Conservation (phyloP, 805 yeast species). For the Zygosaccharomyces pseudorouxii region DNA sequence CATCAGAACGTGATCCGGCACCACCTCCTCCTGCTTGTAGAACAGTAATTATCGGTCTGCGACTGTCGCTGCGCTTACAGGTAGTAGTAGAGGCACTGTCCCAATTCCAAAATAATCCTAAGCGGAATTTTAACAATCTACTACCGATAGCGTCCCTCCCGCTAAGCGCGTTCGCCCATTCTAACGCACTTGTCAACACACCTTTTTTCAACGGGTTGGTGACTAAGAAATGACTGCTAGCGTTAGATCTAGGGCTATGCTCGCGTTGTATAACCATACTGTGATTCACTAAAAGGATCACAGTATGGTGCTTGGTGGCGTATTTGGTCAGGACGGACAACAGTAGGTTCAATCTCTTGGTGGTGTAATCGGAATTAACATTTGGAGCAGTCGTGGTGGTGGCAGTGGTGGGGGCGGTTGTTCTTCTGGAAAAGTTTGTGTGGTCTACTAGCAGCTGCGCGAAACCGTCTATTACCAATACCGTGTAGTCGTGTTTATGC, state of each 20-base stretch:
- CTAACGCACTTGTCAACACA: not conserved
- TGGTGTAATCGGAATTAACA: not conserved
- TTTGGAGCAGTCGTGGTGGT: not conserved
- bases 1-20: too few relatives aligned
- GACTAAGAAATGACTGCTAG: not conserved
- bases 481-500: constrained; percentile 10
- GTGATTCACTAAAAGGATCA: not conserved
- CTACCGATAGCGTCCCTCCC: not conserved
- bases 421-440: constrained; percentile 4
- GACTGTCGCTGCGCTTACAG: not conserved
- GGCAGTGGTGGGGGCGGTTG: not conserved
- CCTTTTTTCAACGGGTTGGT: not conserved
- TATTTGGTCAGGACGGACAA: not conserved
- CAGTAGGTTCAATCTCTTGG: not conserved
- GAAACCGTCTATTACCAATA: constrained; percentile 32
- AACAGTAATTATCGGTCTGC: not conserved
- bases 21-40: too few relatives aligned
- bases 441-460: constrained; percentile 32
- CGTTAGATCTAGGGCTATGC: not conserved
- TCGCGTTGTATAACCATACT: not conserved
- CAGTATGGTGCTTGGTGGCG: not conserved
- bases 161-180: not conserved
- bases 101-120: not conserved
- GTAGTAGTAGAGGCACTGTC: not conserved
- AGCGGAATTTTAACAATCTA: not conserved